A percentile compares a stretch with the other conserved stretches of the same genome.
Evolutionary conservation across 345 rosid genomes (phyloP).

Genomic region (Reutealis trisperma): DNA sequence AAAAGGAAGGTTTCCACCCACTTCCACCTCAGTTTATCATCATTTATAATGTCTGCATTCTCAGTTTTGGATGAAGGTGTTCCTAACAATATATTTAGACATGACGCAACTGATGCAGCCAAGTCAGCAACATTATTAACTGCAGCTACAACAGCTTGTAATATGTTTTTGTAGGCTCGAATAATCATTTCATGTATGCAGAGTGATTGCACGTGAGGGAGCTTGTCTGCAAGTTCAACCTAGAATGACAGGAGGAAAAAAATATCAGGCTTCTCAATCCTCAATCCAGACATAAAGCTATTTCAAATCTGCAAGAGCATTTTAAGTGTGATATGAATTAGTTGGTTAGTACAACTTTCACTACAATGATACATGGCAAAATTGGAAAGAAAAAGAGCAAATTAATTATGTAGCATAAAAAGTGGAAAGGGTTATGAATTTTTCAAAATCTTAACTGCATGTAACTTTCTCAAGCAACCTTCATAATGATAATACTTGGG

Average conservation of each 20-base stretch:
- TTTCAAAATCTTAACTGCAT: too few relatives aligned
- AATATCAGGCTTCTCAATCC: neutral
- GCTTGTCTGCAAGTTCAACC: slow-evolving; percentile 40
- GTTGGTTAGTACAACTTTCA: neutral
- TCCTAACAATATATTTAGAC: slow-evolving; percentile 35
- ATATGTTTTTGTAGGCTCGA: slow-evolving; percentile 37
- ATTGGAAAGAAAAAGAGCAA: neutral
- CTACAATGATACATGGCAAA: neutral
- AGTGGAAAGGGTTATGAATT: neutral
- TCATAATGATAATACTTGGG: neutral
- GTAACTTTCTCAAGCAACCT: neutral
- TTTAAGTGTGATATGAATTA: neutral
- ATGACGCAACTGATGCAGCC: slow-evolving; percentile 33
- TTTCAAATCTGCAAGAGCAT: neutral
- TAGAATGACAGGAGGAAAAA: slow-evolving; percentile 9
- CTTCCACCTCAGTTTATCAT: slow-evolving; percentile 33
- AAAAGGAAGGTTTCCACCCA: slow-evolving; percentile 37
- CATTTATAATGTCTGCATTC: slow-evolving; percentile 21
- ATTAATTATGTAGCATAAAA: neutral
- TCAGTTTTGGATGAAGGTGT: slow-evolving; percentile 29
- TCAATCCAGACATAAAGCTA: slow-evolving; percentile 2
- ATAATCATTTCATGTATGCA: slow-evolving; percentile 41
- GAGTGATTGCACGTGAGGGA: slow-evolving; percentile 42
- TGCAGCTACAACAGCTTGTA: slow-evolving; percentile 36
- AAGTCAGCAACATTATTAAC: slow-evolving; percentile 21